Base-by-base conservation (phyloP, 495 filamentous ascomycete species). In the Podospora fimiseda region DNA sequence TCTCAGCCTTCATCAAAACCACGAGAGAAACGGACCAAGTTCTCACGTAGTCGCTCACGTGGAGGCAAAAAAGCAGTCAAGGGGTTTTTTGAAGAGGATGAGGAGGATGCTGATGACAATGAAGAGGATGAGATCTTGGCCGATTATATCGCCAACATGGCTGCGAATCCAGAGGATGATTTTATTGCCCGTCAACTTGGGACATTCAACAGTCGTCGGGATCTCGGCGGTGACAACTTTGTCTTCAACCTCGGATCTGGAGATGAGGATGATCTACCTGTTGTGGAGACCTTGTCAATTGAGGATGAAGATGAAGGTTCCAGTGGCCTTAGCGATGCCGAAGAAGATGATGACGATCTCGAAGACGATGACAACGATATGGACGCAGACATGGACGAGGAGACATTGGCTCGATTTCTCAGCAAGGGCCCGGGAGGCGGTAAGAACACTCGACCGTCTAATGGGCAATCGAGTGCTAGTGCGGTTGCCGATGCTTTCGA, bases 91-190 rank as follows among this genome's bases (percentile, higher is more conserved):
- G 27, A 58, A 39, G 43, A 52, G 44, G 38, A 18, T 2, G 45
- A 55, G 8, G 56, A 52, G 44, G 38, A 18, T 2, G 45, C 53
- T 9, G 56, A 60, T 2, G 56, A 59, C 23, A 65, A 71, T 7
- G 70, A 74, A 3, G 79, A 87, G 9, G 74, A 81, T 30, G 83
- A 77, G 0, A 72, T 82, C 2, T 43, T 88, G 18, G 79, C 79
- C 2, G 90, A 95, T 60, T 93, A 94, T 57, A 84, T 90, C 49
- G 80, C 79, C 51, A 90, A 94, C 61, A 81, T 90, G 64, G 70
- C 71, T 30, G 60, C 62, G 21, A 62, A 71, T 22, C 61, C 64
- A 14, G 59, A 70, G 18, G 62, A 71, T 15, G 70, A 74, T 48
- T 63, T 50, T 13, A 14, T 51, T 41, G 27, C 36, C 27, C 50